Percentiles rank a stretch among this genome's conserved stretches.
These are phyloP conservation scores for Datura wrightii DNA, from an alignment of 257 asterid genomes.

Conservation along the genomic window DNA sequence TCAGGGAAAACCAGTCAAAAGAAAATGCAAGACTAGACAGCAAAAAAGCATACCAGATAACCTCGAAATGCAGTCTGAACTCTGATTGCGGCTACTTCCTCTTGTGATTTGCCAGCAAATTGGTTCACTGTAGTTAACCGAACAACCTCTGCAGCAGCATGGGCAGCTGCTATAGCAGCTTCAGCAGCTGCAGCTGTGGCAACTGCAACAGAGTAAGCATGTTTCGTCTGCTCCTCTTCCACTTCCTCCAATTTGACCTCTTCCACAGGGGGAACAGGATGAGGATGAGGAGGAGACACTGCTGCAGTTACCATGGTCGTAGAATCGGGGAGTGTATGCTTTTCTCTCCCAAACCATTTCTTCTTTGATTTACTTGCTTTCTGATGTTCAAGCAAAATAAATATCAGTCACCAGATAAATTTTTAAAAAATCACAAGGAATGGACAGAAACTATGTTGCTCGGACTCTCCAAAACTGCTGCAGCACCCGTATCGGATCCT, in stretches of 20 bases:
- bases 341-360: slow-evolving; percentile 57
- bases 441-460: neutral
- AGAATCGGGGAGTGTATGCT: slow-evolving; percentile 47
- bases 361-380: slow-evolving; percentile 52
- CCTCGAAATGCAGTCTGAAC: slow-evolving; percentile 96
- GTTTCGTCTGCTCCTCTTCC: slow-evolving; percentile 65
- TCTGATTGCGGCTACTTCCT: slow-evolving; percentile 83
- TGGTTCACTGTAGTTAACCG: slow-evolving; percentile 49
- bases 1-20: slow-evolving; percentile 17
- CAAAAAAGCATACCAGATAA: slow-evolving; percentile 59
- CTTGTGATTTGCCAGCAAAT: slow-evolving; percentile 65
- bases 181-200: slow-evolving; percentile 79
- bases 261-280: slow-evolving; percentile 57
- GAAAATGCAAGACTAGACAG: neutral
- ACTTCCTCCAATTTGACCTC: slow-evolving; percentile 59
- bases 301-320: slow-evolving; percentile 49
- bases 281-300: slow-evolving; percentile 52
- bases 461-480: neutral
- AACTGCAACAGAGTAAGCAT: slow-evolving; percentile 71
- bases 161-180: slow-evolving; percentile 77
- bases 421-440: neutral
- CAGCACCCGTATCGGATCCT: neutral
- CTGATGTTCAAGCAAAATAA: slow-evolving; percentile 46
- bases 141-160: slow-evolving; percentile 77
- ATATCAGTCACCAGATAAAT: slow-evolving; percentile 23